Evolutionary conservation across 2,329 filamentous ascomycete species (phyloP), one percentile per base, ranked within the genome.

Genomic region (Drechslera avenae): DNA sequence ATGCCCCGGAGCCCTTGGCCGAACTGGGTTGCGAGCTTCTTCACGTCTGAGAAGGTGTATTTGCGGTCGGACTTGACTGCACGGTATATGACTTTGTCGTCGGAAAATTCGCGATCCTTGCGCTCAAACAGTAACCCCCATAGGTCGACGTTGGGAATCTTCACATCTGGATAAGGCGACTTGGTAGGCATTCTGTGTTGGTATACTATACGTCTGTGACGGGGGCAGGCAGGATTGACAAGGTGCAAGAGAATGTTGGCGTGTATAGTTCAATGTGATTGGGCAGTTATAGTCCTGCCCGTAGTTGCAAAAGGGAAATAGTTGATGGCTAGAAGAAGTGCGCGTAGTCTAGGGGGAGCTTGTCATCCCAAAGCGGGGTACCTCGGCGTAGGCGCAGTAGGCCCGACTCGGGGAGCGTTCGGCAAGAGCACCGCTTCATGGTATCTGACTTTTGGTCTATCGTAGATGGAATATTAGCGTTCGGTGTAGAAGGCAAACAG

Each of bases 1-100:
- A 79, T 73, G 26, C 87, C 83, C 64, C 85, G 86, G 13, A 97
- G 80, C 0, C 90, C 92, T 60, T 86, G 84, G 41, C 90, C 92
- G 59, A 96, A 94, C 8, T 85, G 81, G 21, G 85, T 75, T 2
- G 90, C 87, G 13, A 83, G 78, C 52, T 78, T 77, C 63, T 84
- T 86, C 50, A 89, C 75, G 53, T 90, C 80, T 23, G 79, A 78
- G 70, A 84, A 91, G 33, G 86, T 94, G 73, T 95, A 90, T 5
- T 55, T 59, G 19, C 57, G 62, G 26, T 52, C 42, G 4, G 61
- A 56, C 14, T 55, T 16, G 33, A 57, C 46, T 2, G 63, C 60
- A 18, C 61, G 60, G 42, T 66, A 66, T 14, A 66, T 58, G 16
- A 66, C 62, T 46, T 64, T 66, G 28, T 59, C 47, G 26, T 66